Conservation (phyloP, 192 early-diverging fungal genomes). For the Coemansia sp. region DNA sequence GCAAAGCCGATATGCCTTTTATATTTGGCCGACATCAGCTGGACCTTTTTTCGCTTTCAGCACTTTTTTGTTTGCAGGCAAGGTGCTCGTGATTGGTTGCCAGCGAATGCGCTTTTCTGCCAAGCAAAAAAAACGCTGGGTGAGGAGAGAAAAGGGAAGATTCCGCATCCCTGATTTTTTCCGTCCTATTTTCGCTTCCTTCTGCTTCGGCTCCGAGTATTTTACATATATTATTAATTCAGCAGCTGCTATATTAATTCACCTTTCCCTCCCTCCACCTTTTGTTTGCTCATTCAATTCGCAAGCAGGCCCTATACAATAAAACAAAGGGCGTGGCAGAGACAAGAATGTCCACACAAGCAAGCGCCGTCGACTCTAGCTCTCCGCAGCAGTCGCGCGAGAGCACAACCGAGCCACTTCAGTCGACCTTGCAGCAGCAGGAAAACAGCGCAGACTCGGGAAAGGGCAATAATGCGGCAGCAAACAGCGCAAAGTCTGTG, state of each 20-base stretch:
- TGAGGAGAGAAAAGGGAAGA: background rate
- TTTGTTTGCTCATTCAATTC: background rate
- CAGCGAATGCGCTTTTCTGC: too few relatives aligned
- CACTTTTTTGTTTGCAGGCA: background rate
- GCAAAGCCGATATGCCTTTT: too few relatives aligned
- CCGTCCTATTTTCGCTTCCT: background rate
- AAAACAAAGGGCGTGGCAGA: background rate
- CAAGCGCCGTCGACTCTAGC: background rate
- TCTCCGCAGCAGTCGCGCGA: constrained; percentile 28
- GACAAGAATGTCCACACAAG: background rate
- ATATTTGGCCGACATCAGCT: background rate
- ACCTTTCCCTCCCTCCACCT: background rate
- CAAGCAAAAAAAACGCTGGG: background rate
- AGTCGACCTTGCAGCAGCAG: background rate
- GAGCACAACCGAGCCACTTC: constrained; percentile 20
- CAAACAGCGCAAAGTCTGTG: background rate
- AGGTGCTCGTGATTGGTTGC: background rate
- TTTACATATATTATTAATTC: constrained; percentile 9
- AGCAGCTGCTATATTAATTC: background rate
- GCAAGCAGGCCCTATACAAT: background rate
- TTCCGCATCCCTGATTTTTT: constrained; percentile 13
- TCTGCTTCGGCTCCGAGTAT: constrained; percentile 16
- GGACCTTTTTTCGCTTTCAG: background rate
- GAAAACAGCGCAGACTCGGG: background rate
- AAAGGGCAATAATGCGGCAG: background rate